Base-by-base conservation (phyloP, 2,329 filamentous ascomycete species). In the Aureobasidium sp. region DNA sequence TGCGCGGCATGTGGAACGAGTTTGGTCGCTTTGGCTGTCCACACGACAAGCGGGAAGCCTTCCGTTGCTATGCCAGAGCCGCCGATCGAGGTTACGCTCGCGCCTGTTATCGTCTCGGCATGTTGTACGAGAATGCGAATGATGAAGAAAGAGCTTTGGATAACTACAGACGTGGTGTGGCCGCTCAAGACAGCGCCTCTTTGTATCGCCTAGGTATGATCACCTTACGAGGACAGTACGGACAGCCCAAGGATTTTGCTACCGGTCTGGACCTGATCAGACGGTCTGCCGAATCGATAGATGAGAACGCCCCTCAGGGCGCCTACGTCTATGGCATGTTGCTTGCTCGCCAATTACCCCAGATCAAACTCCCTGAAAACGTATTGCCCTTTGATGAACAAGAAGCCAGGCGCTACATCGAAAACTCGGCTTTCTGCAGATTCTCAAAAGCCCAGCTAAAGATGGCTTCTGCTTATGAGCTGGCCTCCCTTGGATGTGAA, bases 371-470 rank as follows among this genome's bases (percentile, higher is more conserved):
- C 9, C 93, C 94, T 0, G 87, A 89, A 47, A 73, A 78, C 32
- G 83, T 87, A 63, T 77, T 97, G 20, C 83, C 87, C 0, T 84
- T 84, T 57, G 89, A 96, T 73, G 78, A 92, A 62, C 82, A 84
- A 36, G 82, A 83, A 17, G 89, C 94, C 3, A 87, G 88, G 69
- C 84, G 91, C 73, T 96, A 96, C 73, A 92, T 99, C 65, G 93
- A 97, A 75, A 97, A 97, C 78, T 91, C 94, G 0, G 94, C 94
- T 1, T 97, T 94, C 72, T 84, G 97, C 53, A 93, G 94, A 55
- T 99, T 99, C 72, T 88, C 92, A 59, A 97, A 97, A 76, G 92
- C 94, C 6, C 94, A 99, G 75, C 81, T 96, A 37, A 97, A 97
- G 78, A 96, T 99, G 90, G 94, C 92, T 17, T 89, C 93, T 66